A percentile compares a stretch with the other conserved stretches of the same genome.
Conservation (phyloP, 305 asterid species). For the Fraxinus baroniana region DNA sequence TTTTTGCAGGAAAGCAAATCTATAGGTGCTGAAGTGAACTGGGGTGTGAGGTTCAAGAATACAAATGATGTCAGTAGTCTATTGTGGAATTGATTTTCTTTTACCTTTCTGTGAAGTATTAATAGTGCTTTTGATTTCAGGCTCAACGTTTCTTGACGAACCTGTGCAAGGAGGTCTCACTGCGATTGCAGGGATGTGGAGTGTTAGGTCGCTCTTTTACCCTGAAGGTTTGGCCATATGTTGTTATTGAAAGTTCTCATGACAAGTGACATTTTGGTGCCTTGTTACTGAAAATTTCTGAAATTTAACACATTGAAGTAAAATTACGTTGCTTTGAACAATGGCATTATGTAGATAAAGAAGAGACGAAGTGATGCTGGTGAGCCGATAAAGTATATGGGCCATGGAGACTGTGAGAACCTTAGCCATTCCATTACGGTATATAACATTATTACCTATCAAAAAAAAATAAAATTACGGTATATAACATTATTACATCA, state of each 20-base stretch:
- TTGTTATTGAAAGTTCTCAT: slow-evolving; percentile 1
- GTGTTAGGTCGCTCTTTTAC: slow-evolving; percentile 82
- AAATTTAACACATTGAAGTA: slow-evolving; percentile 10
- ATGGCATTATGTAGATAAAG: slow-evolving; percentile 60
- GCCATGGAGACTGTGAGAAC: slow-evolving; percentile 89
- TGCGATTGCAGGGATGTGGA: slow-evolving; percentile 86
- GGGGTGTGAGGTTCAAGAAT: slow-evolving; percentile 97
- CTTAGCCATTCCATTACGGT: slow-evolving; percentile 89
- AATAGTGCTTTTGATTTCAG: slow-evolving; percentile 47
- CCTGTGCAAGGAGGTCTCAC: slow-evolving; percentile 87
- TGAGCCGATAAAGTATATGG: slow-evolving; percentile 93
- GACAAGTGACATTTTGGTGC: slow-evolving; percentile 1
- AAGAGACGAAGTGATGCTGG: slow-evolving; percentile 80
- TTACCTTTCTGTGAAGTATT: slow-evolving; percentile 8
- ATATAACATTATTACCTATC: slow-evolving; percentile 30
- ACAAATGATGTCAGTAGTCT: slow-evolving; percentile 65
- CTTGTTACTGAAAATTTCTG: not conserved
- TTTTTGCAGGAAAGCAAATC: slow-evolving; percentile 90
- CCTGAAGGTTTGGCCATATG: slow-evolving; percentile 58
- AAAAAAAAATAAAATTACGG: slow-evolving; percentile 39
- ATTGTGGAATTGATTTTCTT: slow-evolving; percentile 8
- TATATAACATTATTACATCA: slow-evolving; percentile 36
- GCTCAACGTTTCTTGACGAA: slow-evolving; percentile 53
- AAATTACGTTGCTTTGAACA: slow-evolving; percentile 14
- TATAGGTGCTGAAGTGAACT: slow-evolving; percentile 92